phyloP scores from a whole-genome alignment of 176 grass and related monocot genomes.

The Cenchrus purpureus region DNA sequence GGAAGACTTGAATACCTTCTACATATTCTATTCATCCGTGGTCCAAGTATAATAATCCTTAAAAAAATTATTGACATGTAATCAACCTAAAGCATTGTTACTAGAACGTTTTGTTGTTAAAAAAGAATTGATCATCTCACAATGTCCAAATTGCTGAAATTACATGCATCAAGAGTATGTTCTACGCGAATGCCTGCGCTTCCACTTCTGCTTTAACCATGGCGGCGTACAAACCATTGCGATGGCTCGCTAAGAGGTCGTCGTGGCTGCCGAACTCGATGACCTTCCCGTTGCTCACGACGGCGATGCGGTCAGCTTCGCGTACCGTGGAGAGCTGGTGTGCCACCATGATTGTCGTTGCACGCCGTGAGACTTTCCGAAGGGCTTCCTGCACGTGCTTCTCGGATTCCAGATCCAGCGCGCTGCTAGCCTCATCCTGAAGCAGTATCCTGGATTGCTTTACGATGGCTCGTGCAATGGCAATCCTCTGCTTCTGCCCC shows the following conservation, averaged over 20 bases:
- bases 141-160: background rate
- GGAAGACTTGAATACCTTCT: no score
- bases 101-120: background rate
- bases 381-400: constrained; percentile 57
- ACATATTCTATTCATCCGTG: no score
- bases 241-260: constrained; percentile 19
- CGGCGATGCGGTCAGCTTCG: constrained; percentile 62
- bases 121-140: background rate
- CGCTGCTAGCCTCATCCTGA: constrained; percentile 64
- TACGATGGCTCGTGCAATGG: constrained; percentile 56
- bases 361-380: constrained; percentile 12
- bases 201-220: constrained; percentile 62
- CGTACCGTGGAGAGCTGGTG: constrained; percentile 61
- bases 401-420: constrained; percentile 63
- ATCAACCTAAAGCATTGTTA: background rate
- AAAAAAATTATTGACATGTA: background rate
- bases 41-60: no score
- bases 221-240: constrained; percentile 47
- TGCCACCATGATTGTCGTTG: constrained; percentile 59
- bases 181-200: constrained; percentile 58
- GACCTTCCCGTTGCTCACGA: constrained; percentile 32
- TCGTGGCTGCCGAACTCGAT: constrained; percentile 28
- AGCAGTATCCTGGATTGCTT: constrained; percentile 60
- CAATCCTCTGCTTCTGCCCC: constrained; percentile 67
- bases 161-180: no score